These are phyloP conservation scores for Coccinonectria pachysandricola DNA, from an alignment of 2,329 filamentous ascomycete species.

Conservation along the genomic window DNA sequence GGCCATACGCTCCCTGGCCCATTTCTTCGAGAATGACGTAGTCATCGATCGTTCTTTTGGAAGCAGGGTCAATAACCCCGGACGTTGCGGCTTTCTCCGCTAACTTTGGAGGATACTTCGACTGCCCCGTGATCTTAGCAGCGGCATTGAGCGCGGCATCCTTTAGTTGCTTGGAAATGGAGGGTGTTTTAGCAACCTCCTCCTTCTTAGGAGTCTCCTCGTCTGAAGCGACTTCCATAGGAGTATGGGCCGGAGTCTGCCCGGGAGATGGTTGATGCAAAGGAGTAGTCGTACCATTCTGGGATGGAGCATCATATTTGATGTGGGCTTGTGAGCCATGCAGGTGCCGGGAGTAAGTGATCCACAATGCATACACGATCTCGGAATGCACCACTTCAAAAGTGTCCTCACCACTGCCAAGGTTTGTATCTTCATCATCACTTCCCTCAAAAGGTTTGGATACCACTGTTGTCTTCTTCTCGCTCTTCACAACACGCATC, in stretches of 20 bases:
- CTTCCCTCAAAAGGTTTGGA: no score
- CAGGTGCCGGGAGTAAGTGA: conserved; percentile 89
- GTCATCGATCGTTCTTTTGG: conserved; percentile 80
- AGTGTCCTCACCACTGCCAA: conserved; percentile 28
- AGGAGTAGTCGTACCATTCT: conserved; percentile 59
- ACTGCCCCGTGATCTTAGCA: conserved; percentile 38
- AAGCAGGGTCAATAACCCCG: conserved; percentile 26
- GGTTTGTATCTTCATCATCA: conserved; percentile 39
- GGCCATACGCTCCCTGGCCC: conserved; percentile 95
- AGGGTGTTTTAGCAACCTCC: conserved; percentile 31
- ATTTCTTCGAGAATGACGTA: conserved; percentile 94
- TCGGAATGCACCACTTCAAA: conserved; percentile 52
- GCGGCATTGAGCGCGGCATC: conserved; percentile 46
- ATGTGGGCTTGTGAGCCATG: conserved; percentile 59
- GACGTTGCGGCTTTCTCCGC: conserved; percentile 24
- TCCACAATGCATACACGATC: conserved; percentile 90
- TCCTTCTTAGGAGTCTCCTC: conserved; percentile 35
- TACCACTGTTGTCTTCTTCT: conserved; percentile 58
- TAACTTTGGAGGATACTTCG: conserved; percentile 21
- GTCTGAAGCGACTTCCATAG: conserved; percentile 46
- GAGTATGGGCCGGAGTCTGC: conserved; percentile 50
- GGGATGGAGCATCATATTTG: conserved; percentile 50
- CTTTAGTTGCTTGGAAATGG: conserved; percentile 46
- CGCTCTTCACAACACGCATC: conserved; percentile 90
- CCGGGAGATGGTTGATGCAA: conserved; percentile 71